phyloP scores from a whole-genome alignment of 805 yeast genomes.

The Candida piceae region DNA sequence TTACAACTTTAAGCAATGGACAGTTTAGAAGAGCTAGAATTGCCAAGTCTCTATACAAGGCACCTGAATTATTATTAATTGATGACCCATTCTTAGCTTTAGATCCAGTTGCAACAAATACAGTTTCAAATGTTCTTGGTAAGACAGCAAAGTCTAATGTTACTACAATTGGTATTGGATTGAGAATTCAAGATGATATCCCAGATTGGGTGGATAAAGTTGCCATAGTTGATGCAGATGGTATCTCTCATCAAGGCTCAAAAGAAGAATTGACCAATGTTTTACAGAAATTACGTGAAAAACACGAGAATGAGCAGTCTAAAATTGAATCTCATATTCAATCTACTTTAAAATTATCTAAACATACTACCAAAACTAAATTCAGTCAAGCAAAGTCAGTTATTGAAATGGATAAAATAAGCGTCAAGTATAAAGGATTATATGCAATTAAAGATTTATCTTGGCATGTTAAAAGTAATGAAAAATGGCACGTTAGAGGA shows the following conservation, averaged over 20 bases:
- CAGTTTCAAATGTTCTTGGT: conserved; percentile 52
- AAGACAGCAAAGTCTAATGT: conserved; percentile 13
- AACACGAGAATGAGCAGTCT: conserved; percentile 21
- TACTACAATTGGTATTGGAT: conserved; percentile 67
- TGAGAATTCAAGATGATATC: conserved; percentile 66
- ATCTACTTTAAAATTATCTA: not conserved
- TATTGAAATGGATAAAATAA: conserved; percentile 55
- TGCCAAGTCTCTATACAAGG: conserved; percentile 63
- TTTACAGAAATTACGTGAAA: conserved; percentile 20
- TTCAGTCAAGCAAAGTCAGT: conserved; percentile 7
- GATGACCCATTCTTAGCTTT: conserved; percentile 94
- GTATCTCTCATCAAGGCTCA: conserved; percentile 48
- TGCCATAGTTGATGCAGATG: conserved; percentile 54
- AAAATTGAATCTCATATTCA: conserved; percentile 9
- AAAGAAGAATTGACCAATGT: conserved; percentile 24
- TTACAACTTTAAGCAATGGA: conserved; percentile 86
- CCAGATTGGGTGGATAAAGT: conserved; percentile 80
- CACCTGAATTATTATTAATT: conserved; percentile 63
- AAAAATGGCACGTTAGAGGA: conserved; percentile 86
- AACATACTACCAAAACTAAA: not conserved
- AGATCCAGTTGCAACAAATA: conserved; percentile 65
- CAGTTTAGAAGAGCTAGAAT: conserved; percentile 88
- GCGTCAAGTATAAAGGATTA: conserved; percentile 60
- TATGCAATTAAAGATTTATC: conserved; percentile 53
- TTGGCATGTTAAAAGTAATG: conserved; percentile 67